These are phyloP conservation scores for Claviceps sp. DNA, from an alignment of 2,329 filamentous ascomycete genomes.

Conservation along the genomic window DNA sequence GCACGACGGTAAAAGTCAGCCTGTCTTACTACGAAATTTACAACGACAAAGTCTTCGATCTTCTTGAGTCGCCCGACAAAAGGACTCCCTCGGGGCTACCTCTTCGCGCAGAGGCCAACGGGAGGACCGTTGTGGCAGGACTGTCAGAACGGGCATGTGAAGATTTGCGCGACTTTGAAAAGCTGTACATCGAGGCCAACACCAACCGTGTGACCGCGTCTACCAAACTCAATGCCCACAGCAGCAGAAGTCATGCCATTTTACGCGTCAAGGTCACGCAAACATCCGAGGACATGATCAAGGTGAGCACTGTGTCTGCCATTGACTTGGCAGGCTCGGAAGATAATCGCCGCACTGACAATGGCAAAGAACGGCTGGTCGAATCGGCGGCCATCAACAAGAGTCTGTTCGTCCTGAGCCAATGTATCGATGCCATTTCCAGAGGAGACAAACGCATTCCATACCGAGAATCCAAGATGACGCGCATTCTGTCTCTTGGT, in stretches of 20 bases:
- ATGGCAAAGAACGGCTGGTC: constrained; percentile 82
- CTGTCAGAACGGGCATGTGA: constrained; percentile 71
- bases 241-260: constrained; percentile 80
- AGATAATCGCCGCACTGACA: constrained; percentile 88
- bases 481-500: constrained; percentile 76
- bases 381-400: constrained; percentile 98
- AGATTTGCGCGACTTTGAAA: constrained; percentile 81
- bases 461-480: constrained; percentile 95
- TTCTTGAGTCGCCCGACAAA: constrained; percentile 80
- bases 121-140: constrained; percentile 77
- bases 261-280: constrained; percentile 81
- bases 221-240: constrained; percentile 87
- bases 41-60: constrained; percentile 86
- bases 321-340: constrained; percentile 94
- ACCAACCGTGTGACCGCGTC: constrained; percentile 78
- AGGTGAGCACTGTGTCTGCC: constrained; percentile 74
- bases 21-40: constrained; percentile 96
- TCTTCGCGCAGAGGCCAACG: constrained; percentile 72
- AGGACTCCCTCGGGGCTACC: constrained; percentile 69
- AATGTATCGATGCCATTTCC: constrained; percentile 91
- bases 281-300: constrained; percentile 51
- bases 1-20: constrained; percentile 57
- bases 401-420: constrained; percentile 83
- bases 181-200: constrained; percentile 82
- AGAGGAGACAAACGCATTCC: constrained; percentile 65